Base-by-base conservation (phyloP, 1,284 basidiomycete species). In the Ustilago lituana region DNA sequence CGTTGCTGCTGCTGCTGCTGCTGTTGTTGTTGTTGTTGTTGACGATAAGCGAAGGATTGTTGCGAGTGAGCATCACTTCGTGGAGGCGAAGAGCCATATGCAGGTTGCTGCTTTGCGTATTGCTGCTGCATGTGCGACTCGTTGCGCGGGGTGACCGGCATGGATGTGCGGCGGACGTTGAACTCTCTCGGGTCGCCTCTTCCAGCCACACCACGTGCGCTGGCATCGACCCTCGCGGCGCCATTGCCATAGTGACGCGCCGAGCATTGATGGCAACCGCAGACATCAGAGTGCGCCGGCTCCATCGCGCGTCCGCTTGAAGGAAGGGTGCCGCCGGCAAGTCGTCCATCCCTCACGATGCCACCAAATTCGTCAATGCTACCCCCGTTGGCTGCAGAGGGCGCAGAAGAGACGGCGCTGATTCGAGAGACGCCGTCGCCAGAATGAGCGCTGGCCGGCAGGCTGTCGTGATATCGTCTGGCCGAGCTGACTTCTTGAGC, bases 211-310 rank as follows among this genome's bases (percentile, higher is more conserved):
- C n/a, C n/a, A n/a, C 38, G 14, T 36, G 37, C 24, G 20, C 36
- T 20, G 27, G 22, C 23, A 14, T 50, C 49, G 38, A 33, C 24
- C 14, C 38, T 44, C 8, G 51, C 40, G 19, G 36, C 39, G 1
- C 50, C 50, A 35, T 41, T 69, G 40, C 54, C 61, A 12, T 78
- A 78, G 48, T 78, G 68, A 3, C 65, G 56, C 1, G 57, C 69
- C 3, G 70, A 74, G 48, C 76, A 78, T 33, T 63, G 53, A 26
- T 72, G 70, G 37, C 76, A 78, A 3, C 76, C 76, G 24, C 76
- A 78, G 6, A 76, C 65, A n/a, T 69, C 71, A 8, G 74, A 74
- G 48, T 78, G 76, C 15, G 69, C 55, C 17, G 69, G 44, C 17
- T 70, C 67, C 17, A 33, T 38, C 0, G 35, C 15, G 11, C 52